A percentile compares a stretch with the other conserved stretches of the same genome.
phyloP scores from a whole-genome alignment of 1,139 yeast species.

The Petasospora fabianii region DNA sequence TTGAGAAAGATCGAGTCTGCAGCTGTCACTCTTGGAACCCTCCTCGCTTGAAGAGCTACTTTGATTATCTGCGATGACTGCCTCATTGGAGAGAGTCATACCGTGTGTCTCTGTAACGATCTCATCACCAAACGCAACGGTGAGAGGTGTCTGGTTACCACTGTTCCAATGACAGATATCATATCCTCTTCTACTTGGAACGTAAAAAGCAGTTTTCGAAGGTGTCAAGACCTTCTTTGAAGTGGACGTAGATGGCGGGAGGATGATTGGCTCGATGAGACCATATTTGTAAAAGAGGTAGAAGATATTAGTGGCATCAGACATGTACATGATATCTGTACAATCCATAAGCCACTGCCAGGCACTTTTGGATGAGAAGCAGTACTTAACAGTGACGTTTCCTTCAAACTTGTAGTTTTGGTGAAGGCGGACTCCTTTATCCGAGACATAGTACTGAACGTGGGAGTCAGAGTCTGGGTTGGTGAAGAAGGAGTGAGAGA shows the following conservation, averaged over 20 bases:
- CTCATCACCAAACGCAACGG: slow-evolving; percentile 20
- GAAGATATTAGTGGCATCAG: slow-evolving; percentile 63
- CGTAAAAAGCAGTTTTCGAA: slow-evolving; percentile 32
- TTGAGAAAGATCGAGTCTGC: background rate
- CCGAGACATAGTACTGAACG: slow-evolving; percentile 69
- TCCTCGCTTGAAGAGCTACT: slow-evolving; percentile 3
- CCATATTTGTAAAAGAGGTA: slow-evolving; percentile 49
- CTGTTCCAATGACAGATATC: slow-evolving; percentile 36
- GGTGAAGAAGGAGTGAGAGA: slow-evolving; percentile 72
- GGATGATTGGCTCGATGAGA: slow-evolving; percentile 43
- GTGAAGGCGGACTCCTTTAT: slow-evolving; percentile 63
- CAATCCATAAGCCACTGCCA: slow-evolving; percentile 91
- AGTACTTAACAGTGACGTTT: slow-evolving; percentile 35
- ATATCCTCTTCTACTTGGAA: slow-evolving; percentile 37
- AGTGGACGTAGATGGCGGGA: slow-evolving; percentile 30
- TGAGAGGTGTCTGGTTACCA: slow-evolving; percentile 10
- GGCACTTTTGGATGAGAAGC: slow-evolving; percentile 72
- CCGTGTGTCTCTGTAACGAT: slow-evolving; percentile 14
- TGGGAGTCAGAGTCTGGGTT: slow-evolving; percentile 88
- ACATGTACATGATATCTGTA: slow-evolving; percentile 57
- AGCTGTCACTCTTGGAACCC: background rate
- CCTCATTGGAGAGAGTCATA: slow-evolving; percentile 20
- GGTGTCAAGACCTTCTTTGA: slow-evolving; percentile 25
- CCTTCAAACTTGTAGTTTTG: slow-evolving; percentile 37
- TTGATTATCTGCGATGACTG: slow-evolving; percentile 6